Percentiles rank a stretch among this genome's conserved stretches.
These are phyloP conservation scores for Stereum hirsutum DNA, from an alignment of 1,284 basidiomycete genomes.

Conservation along the genomic window DNA sequence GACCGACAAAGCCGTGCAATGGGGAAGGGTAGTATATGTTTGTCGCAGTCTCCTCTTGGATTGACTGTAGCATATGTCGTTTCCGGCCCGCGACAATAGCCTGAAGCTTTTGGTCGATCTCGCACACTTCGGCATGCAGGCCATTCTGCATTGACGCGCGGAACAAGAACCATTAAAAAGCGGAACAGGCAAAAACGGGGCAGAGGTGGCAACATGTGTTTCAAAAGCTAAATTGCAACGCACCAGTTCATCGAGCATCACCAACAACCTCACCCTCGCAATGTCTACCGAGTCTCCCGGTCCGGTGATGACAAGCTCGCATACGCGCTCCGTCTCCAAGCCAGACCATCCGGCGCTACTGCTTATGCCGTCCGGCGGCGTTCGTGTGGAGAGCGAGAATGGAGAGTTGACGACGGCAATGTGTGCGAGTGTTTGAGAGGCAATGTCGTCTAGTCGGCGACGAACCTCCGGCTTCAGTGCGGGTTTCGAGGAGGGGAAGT, in stretches of 20 bases:
- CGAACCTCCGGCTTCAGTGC: constrained; percentile 83
- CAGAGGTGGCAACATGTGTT: no score
- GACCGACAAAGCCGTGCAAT: constrained; percentile 77
- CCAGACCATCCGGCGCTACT: constrained; percentile 74
- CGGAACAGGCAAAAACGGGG: not conserved
- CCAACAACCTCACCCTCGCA: constrained; percentile 83
- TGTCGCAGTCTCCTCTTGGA: constrained; percentile 96
- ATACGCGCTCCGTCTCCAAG: constrained; percentile 88
- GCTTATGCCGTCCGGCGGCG: constrained; percentile 69
- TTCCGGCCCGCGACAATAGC: constrained; percentile 89
- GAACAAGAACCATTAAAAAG: constrained; percentile 3
- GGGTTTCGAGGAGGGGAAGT: constrained; percentile 75
- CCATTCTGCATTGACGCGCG: constrained; percentile 54
- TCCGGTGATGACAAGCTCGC: constrained; percentile 88
- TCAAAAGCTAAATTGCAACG: no score
- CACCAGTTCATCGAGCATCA: constrained; percentile 92
- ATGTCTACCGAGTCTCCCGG: constrained; percentile 84
- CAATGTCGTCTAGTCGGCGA: constrained; percentile 86
- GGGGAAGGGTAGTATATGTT: constrained; percentile 95
- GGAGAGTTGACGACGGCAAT: constrained; percentile 86
- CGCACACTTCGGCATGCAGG: constrained; percentile 82
- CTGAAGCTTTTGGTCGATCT: constrained; percentile 94
- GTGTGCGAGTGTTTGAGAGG: constrained; percentile 78
- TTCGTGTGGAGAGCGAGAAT: constrained; percentile 58
- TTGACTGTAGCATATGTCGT: constrained; percentile 80